These are phyloP conservation scores for Mycena alexandri DNA, from an alignment of 768 basidiomycete genomes.

Conservation along the genomic window DNA sequence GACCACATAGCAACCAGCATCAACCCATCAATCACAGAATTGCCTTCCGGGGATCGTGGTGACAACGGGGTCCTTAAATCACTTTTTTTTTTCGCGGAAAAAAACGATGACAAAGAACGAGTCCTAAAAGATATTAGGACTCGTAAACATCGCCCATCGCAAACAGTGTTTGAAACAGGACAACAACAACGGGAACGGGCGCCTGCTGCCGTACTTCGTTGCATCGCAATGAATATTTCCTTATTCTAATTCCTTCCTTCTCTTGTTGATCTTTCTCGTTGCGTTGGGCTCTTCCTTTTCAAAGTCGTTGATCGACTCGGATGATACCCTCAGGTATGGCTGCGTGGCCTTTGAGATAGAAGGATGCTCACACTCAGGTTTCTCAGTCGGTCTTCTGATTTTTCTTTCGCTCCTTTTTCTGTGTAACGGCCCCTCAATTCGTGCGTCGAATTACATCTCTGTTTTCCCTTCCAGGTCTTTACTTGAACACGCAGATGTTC, in stretches of 20 bases:
- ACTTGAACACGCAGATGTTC: neutral
- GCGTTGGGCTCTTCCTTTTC: neutral
- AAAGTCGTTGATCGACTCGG: slow-evolving; percentile 23
- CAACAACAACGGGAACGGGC: too few relatives aligned
- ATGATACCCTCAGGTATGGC: slow-evolving; percentile 7
- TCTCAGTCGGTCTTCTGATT: slow-evolving; percentile 2
- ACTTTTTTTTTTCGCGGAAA: too few relatives aligned
- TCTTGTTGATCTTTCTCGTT: neutral
- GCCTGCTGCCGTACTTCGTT: too few relatives aligned
- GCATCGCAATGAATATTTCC: too few relatives aligned
- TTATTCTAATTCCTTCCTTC: neutral
- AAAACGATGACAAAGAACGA: too few relatives aligned
- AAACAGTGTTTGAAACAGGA: too few relatives aligned
- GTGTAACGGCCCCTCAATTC: neutral
- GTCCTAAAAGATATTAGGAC: too few relatives aligned
- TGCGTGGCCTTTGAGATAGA: neutral
- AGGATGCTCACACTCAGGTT: neutral
- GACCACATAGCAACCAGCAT: too few relatives aligned
- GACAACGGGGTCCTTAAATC: too few relatives aligned
- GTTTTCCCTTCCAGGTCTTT: neutral
- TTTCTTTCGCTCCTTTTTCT: neutral
- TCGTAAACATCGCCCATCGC: too few relatives aligned
- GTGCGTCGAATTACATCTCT: slow-evolving; percentile 5
- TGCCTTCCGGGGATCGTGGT: too few relatives aligned
- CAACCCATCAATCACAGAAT: too few relatives aligned